Evolutionary conservation across 78 protist species (phyloP).

Genomic region (Monocercomonoides exilis): DNA sequence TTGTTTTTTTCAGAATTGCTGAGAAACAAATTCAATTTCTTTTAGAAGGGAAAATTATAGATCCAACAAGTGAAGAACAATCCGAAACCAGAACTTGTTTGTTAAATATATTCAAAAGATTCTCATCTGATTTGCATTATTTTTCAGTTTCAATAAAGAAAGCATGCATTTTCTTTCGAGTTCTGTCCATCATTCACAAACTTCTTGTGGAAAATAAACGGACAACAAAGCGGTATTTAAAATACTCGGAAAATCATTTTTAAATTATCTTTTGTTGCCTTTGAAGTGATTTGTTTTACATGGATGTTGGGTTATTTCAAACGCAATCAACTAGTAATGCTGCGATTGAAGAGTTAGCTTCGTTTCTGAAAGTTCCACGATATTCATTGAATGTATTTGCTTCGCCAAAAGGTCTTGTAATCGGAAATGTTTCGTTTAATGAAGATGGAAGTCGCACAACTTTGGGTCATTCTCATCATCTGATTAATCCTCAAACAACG

Average conservation of each 20-base stretch:
- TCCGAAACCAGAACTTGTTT: too few relatives aligned
- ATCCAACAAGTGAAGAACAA: too few relatives aligned
- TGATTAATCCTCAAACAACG: background rate
- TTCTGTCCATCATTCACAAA: background rate
- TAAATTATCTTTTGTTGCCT: background rate
- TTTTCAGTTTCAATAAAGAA: too few relatives aligned
- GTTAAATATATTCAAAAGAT: too few relatives aligned
- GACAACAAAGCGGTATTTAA: background rate
- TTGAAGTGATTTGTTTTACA: background rate
- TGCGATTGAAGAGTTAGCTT: background rate
- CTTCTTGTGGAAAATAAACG: background rate
- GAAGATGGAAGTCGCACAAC: background rate
- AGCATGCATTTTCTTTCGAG: background rate
- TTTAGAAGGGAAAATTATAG: too few relatives aligned
- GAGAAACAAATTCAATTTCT: too few relatives aligned
- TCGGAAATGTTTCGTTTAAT: background rate
- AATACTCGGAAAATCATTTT: too few relatives aligned
- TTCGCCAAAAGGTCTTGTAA: background rate
- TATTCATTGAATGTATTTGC: background rate
- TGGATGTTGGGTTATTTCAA: background rate
- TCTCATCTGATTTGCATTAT: too few relatives aligned
- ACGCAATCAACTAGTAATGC: background rate
- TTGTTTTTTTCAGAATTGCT: too few relatives aligned
- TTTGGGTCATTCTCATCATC: background rate
- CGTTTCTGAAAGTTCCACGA: background rate